Conservation (phyloP, 2,329 filamentous ascomycete genomes). For the Basipetospora chlamydospora region DNA sequence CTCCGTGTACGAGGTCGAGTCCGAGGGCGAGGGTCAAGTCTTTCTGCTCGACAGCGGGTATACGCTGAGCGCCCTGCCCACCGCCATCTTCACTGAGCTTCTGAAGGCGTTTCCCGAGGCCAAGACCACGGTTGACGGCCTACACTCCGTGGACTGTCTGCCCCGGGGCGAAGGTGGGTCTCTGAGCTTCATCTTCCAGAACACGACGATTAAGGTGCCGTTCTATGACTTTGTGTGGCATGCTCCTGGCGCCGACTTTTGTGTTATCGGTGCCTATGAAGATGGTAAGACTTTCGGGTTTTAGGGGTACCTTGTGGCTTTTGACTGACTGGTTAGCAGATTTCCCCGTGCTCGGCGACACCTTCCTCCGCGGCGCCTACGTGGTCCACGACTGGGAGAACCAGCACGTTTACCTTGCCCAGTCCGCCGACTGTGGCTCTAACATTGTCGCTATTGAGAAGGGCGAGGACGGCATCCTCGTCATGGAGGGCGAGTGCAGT, state of each 20-base stretch:
- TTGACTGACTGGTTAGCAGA: constrained; percentile 41
- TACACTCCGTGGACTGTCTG: constrained; percentile 47
- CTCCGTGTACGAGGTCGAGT: constrained; percentile 17
- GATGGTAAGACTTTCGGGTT: constrained; percentile 19
- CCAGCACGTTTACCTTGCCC: constrained; percentile 55
- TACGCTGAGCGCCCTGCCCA: constrained; percentile 51
- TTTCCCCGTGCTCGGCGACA: constrained; percentile 54
- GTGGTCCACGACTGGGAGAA: constrained; percentile 62
- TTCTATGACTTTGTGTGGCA: constrained; percentile 45
- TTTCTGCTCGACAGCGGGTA: constrained; percentile 61
- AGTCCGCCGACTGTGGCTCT: constrained; percentile 29
- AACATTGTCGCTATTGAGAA: constrained; percentile 22
- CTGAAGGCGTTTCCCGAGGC: constrained; percentile 43
- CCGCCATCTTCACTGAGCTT: constrained; percentile 36
- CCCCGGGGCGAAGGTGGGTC: constrained; percentile 32
- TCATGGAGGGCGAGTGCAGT: constrained; percentile 16
- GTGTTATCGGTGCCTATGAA: constrained; percentile 34
- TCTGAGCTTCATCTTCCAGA: constrained; percentile 28
- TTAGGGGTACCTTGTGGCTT: constrained; percentile 45
- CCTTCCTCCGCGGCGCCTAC: constrained; percentile 61
- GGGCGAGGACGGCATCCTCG: constrained; percentile 20
- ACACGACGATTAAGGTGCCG: constrained; percentile 34
- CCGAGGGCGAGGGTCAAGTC: constrained; percentile 35
- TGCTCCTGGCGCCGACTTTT: constrained; percentile 31
- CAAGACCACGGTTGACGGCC: constrained; percentile 35